Percentiles rank a stretch among this genome's conserved stretches.
Evolutionary conservation across 179 eudicot species (phyloP).

Genomic region (Beta corolliflora): DNA sequence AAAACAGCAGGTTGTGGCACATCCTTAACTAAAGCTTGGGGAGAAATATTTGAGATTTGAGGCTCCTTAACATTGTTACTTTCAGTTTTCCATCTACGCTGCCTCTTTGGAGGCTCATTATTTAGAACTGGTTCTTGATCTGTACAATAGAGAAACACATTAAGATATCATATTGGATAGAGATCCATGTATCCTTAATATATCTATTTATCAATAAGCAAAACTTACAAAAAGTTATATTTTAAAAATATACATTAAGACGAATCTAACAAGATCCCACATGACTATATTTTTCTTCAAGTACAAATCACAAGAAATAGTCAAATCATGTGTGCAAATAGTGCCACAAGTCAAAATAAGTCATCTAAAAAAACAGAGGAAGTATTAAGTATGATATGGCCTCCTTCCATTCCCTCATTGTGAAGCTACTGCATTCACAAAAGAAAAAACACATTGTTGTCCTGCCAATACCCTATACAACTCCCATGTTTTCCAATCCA

Average conservation of each 20-base stretch:
- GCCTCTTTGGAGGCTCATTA: conserved; percentile 62
- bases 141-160: conserved; percentile 13
- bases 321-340: no score
- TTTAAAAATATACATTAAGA: no score
- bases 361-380: no score
- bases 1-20: conserved; percentile 31
- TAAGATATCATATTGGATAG: not conserved
- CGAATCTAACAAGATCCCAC: no score
- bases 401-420: not conserved
- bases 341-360: no score
- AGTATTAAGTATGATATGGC: not conserved
- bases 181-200: not conserved
- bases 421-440: not conserved
- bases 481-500: not conserved
- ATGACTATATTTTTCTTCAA: no score
- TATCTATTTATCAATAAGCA: no score
- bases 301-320: no score
- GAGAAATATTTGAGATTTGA: conserved; percentile 32
- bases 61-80: conserved; percentile 43
- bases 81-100: conserved; percentile 70
- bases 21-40: conserved; percentile 44
- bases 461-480: not conserved
- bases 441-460: not conserved
- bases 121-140: conserved; percentile 52
- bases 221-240: no score